Base-by-base conservation (phyloP, 2,329 filamentous ascomycete species). In the Monosporascus sp. region DNA sequence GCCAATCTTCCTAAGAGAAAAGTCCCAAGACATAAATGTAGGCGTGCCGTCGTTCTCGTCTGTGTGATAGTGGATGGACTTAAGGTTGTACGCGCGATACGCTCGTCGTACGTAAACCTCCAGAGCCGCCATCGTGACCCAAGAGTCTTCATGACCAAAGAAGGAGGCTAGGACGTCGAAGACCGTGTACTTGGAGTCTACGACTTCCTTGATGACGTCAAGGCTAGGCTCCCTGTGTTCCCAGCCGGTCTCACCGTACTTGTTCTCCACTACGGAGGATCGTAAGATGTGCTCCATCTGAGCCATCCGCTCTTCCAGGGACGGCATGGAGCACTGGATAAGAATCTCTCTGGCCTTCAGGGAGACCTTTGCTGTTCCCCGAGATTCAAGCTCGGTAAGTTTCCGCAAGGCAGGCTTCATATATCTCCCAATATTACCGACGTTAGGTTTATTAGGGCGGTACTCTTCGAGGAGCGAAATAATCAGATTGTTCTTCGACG, bases 221-320 rank as follows among this genome's bases (percentile, higher is more conserved):
- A 96, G 77, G 72, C 88, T 90, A 47, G 94, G 94, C 72, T 97
- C 89, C 60, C 94, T 83, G 75, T 99, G 94, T 59, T 97, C 93
- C 89, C 90, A 96, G 49, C 93, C 92, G 55, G 90, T 92, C 80
- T 99, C 94, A 55, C 94, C 94, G 66, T 99, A 99, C 62, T 89
- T 87, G n/a, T 92, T 96, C 72, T 99, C 91, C 7, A 97, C 84
- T 22, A 99, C 94, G 0, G 94, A 93, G 25, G 93, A 96, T 55
- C 92, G 89, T 52, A 99, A 80, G 60, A 99, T 99, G 72, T 97
- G 93, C 78, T 97, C 94, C 93, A 99, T 97, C 76, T 99, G 94
- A 6, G 88, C 83, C 25, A 89, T 89, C 62, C 94, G 87, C 80
- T 99, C 94, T 72, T 97, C 94, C 20, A 99, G 79, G 3, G 94